These are phyloP conservation scores for Vaccinium corymbosum DNA, from an alignment of 148 eudicot genomes.

Conservation along the genomic window DNA sequence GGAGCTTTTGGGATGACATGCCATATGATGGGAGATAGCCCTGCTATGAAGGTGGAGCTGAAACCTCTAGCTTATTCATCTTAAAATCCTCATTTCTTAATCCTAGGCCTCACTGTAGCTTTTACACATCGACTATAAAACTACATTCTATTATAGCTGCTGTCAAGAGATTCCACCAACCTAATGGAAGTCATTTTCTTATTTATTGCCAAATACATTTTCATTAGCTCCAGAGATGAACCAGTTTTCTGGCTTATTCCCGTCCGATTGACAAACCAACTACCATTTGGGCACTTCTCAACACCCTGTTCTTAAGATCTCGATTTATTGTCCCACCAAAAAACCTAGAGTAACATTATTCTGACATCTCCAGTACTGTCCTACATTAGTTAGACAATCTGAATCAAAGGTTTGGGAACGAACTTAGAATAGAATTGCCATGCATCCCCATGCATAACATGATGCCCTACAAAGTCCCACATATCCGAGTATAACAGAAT, in stretches of 20 bases:
- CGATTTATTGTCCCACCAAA: background rate
- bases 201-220: background rate
- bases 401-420: background rate
- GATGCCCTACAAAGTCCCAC: background rate
- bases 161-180: background rate
- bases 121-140: background rate
- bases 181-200: background rate
- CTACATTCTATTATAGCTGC: background rate
- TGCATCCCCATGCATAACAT: background rate
- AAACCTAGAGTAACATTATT: background rate
- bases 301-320: background rate
- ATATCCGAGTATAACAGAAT: background rate
- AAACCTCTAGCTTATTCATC: background rate
- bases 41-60: background rate
- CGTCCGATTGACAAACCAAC: background rate
- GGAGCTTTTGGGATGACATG: background rate
- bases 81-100: slow-evolving; percentile 6
- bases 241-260: background rate
- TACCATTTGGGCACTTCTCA: background rate
- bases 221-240: background rate
- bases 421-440: background rate
- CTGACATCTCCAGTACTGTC: background rate
- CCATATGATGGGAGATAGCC: background rate
- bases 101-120: background rate
- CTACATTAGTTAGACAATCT: background rate